These are phyloP conservation scores for Dicorynia guianensis DNA, from an alignment of 306 rosid genomes.

Conservation along the genomic window DNA sequence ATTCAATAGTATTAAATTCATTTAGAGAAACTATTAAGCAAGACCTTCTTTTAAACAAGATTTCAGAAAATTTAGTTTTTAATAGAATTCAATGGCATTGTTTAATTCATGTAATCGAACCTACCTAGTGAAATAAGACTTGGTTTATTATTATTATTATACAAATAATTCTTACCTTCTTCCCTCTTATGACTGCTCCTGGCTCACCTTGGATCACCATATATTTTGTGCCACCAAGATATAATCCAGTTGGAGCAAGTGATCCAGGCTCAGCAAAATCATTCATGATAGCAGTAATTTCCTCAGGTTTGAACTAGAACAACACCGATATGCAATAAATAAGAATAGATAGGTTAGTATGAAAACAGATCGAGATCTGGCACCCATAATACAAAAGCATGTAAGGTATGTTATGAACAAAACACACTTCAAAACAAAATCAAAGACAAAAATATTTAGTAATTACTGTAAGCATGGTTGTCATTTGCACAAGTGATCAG, in stretches of 20 bases:
- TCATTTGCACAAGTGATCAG: background rate
- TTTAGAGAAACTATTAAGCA: too few species aligned
- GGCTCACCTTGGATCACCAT: slow-evolving; percentile 95
- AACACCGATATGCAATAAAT: slow-evolving; percentile 17
- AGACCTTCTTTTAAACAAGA: too few species aligned
- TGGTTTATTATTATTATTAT: too few species aligned
- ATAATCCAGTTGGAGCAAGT: slow-evolving; percentile 86
- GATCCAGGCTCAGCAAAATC: slow-evolving; percentile 80
- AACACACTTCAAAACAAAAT: slow-evolving; percentile 14
- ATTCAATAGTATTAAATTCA: background rate
- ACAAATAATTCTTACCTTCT: slow-evolving; percentile 61
- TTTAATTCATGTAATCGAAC: too few species aligned
- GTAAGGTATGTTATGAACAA: background rate
- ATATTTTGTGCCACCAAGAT: slow-evolving; percentile 81
- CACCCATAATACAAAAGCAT: background rate
- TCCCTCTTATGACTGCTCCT: slow-evolving; percentile 83
- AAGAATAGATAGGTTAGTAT: slow-evolving; percentile 22
- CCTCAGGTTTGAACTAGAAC: slow-evolving; percentile 72
- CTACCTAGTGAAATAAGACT: too few species aligned
- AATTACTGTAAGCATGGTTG: background rate
- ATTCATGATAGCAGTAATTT: slow-evolving; percentile 61
- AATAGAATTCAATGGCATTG: too few species aligned
- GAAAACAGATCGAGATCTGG: slow-evolving; percentile 38
- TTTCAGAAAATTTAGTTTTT: too few species aligned
- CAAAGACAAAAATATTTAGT: background rate